These are phyloP conservation scores for Thermothelomyces thermophilus DNA, from an alignment of 2,329 filamentous ascomycete genomes.

Conservation along the genomic window DNA sequence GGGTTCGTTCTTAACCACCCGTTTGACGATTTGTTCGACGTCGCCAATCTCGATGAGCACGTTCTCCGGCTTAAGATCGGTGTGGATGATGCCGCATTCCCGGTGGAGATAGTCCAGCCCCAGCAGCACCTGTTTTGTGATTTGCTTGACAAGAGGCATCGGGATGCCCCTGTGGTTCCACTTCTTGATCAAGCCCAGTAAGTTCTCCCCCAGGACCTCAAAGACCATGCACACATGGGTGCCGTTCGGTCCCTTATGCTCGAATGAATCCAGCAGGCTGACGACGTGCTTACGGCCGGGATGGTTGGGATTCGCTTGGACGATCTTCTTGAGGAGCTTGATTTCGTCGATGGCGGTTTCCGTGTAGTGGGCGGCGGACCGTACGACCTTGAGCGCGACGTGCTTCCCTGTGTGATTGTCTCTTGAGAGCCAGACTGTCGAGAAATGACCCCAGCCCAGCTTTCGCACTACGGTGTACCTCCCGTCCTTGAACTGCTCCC, in stretches of 20 bases:
- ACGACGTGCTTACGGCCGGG: conserved; percentile 93
- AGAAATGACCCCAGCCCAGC: conserved; percentile 97
- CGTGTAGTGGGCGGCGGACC: conserved; percentile 95
- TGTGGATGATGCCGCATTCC: conserved; percentile 98
- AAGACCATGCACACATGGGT: conserved; percentile 99
- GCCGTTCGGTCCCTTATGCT: conserved; percentile 94
- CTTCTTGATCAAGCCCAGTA: conserved; percentile 91
- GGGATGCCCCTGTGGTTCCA: conserved; percentile 98
- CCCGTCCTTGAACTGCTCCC: conserved; percentile 95
- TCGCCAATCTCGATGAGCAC: conserved; percentile 98
- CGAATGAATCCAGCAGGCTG: conserved; percentile 91
- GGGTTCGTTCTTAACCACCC: conserved; percentile 77
- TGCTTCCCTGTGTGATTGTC: conserved; percentile 89
- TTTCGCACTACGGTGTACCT: conserved; percentile 96
- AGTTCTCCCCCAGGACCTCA: conserved; percentile 91
- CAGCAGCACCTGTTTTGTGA: conserved; percentile 94
- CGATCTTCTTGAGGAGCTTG: conserved; percentile 94
- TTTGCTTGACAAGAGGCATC: conserved; percentile 94
- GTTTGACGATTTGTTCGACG: conserved; percentile 96
- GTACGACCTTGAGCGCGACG: conserved; percentile 94
- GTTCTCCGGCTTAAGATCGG: conserved; percentile 95
- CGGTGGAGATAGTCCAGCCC: conserved; percentile 94
- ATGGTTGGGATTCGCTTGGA: conserved; percentile 89
- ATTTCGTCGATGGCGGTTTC: conserved; percentile 99
- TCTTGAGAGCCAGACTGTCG: conserved; percentile 81